Percentiles rank a stretch among this genome's conserved stretches.
Conservation (phyloP, 495 filamentous ascomycete species). For the Elasticomyces elasticus region DNA sequence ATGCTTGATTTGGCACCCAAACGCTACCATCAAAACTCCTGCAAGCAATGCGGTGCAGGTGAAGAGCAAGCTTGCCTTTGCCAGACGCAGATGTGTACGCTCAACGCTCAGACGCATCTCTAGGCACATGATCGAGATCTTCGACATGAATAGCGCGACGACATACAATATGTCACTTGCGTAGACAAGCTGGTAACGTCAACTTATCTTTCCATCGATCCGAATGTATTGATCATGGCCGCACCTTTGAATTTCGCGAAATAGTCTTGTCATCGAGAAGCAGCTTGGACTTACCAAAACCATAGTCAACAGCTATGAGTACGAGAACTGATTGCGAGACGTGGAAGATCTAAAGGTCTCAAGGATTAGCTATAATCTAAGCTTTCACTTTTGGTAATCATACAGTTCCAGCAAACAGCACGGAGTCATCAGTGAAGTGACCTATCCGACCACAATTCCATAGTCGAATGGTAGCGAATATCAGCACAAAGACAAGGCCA, state of each 20-base stretch:
- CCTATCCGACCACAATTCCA: not conserved
- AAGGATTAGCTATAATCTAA: not conserved
- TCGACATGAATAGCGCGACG: not conserved
- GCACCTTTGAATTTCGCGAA: not conserved
- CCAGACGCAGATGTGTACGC: not conserved
- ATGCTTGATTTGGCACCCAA: not conserved
- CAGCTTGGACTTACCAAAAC: not conserved
- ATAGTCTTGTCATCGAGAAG: not conserved
- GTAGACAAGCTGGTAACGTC: not conserved
- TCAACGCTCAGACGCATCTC: not conserved
- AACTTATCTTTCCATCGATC: not conserved
- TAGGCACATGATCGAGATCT: not conserved
- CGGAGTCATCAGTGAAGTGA: not conserved
- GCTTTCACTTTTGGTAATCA: not conserved
- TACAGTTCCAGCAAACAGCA: not conserved
- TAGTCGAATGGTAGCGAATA: not conserved
- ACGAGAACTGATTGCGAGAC: not conserved
- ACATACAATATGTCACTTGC: not conserved
- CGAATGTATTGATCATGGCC: not conserved
- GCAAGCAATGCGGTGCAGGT: not conserved
- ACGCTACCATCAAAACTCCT: not conserved
- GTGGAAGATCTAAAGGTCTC: not conserved
- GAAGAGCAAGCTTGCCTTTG: not conserved
- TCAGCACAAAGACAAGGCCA: not conserved
- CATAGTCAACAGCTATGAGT: not conserved